phyloP scores from a whole-genome alignment of 495 filamentous ascomycete species.

The Schizothecium vesticola region DNA sequence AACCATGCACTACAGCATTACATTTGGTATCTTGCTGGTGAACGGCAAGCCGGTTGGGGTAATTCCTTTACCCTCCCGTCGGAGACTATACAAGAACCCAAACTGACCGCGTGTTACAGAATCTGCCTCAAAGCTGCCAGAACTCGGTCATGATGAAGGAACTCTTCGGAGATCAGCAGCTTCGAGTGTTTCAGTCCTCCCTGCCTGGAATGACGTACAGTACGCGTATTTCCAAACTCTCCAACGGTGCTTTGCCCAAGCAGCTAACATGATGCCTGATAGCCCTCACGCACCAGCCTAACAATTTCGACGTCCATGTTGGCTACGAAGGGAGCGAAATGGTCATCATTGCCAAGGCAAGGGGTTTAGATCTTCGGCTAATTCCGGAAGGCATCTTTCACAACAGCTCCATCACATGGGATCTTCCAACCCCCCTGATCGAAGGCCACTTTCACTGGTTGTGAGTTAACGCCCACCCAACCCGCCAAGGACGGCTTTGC shows the following conservation, averaged over 20 bases:
- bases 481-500: too few relatives aligned
- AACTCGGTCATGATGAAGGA: slow-evolving; percentile 32
- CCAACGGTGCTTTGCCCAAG: background rate
- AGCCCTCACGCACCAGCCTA: slow-evolving; percentile 22
- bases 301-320: slow-evolving; percentile 37
- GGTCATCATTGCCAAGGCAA: slow-evolving; percentile 33
- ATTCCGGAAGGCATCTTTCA: slow-evolving; percentile 30
- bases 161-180: slow-evolving; percentile 46
- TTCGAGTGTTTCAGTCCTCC: slow-evolving; percentile 42
- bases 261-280: background rate
- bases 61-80: background rate
- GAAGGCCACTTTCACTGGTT: slow-evolving; percentile 56
- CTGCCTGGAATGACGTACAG: slow-evolving; percentile 43
- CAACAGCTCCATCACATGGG: slow-evolving; percentile 18
- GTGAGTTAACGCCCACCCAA: background rate
- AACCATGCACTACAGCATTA: slow-evolving; percentile 39
- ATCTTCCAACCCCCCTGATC: slow-evolving; percentile 48
- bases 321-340: slow-evolving; percentile 35
- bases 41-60: slow-evolving; percentile 41
- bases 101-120: slow-evolving; percentile 11
- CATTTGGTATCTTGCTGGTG: slow-evolving; percentile 46
- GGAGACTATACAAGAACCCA: background rate
- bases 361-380: slow-evolving; percentile 27
- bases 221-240: background rate
- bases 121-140: slow-evolving; percentile 41